Conservation (phyloP, 345 rosid species). For the Populus alba region DNA sequence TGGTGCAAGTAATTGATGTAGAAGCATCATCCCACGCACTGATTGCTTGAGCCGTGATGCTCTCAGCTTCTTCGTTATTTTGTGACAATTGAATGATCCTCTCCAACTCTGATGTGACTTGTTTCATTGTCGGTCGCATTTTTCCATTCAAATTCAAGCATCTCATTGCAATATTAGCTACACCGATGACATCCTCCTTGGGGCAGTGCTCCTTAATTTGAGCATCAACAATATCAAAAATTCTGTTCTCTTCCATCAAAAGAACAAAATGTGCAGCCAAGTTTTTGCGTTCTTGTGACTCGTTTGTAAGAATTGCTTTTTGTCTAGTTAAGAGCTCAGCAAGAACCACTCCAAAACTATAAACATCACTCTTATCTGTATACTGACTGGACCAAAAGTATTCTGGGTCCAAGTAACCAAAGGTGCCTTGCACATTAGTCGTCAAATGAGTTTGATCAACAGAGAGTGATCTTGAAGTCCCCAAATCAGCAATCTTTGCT, state of each 20-base stretch:
- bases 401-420: conserved; percentile 28
- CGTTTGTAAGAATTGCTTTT: conserved; percentile 13
- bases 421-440: conserved; percentile 24
- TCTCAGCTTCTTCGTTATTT: too few species aligned
- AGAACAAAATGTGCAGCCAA: conserved; percentile 17
- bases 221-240: neutral
- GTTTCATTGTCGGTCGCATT: too few species aligned
- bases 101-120: too few species aligned
- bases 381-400: conserved; percentile 6
- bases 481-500: conserved; percentile 26
- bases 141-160: too few species aligned
- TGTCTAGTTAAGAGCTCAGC: conserved; percentile 16
- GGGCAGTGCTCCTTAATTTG: too few species aligned
- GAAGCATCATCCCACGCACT: too few species aligned
- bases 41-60: too few species aligned
- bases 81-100: too few species aligned
- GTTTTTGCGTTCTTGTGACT: conserved; percentile 8
- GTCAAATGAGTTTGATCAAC: conserved; percentile 24
- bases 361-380: conserved; percentile 25
- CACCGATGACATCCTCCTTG: too few species aligned
- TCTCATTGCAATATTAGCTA: too few species aligned
- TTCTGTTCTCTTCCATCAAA: neutral
- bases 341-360: conserved; percentile 26
- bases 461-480: conserved; percentile 17
- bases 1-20: too few species aligned